Conservation (phyloP, 208 protist species). For the Trichomonas tenax region DNA sequence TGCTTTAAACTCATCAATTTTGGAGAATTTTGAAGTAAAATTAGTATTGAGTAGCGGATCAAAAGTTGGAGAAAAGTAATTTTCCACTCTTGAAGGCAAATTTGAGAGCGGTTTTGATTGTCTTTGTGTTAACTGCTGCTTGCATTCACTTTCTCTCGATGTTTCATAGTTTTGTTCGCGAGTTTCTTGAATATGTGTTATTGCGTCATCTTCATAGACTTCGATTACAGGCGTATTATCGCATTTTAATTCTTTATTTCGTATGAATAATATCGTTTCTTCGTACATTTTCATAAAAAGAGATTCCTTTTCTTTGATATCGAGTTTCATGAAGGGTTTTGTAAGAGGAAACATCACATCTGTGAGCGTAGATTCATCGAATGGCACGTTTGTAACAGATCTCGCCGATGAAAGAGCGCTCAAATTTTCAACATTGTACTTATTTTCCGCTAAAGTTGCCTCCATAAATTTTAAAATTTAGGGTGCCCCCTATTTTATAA, state of each 20-base stretch:
- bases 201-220: background rate
- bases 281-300: background rate
- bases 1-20: background rate
- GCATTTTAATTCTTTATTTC: background rate
- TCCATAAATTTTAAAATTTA: no score
- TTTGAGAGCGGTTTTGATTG: background rate
- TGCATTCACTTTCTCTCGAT: background rate
- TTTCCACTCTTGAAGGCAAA: background rate
- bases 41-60: background rate
- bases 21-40: background rate
- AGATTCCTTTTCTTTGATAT: background rate
- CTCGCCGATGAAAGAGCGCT: background rate
- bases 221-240: background rate
- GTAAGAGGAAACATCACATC: background rate
- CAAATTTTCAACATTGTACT: background rate
- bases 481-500: no score
- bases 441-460: no score
- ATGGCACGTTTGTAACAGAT: background rate
- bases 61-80: background rate
- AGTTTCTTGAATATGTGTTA: background rate
- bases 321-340: background rate
- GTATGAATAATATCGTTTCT: background rate
- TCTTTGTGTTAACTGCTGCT: background rate
- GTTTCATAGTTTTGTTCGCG: background rate
- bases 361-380: background rate